Base-by-base conservation (phyloP, 441 rosid genomes). In the Codiaeum variegatum region DNA sequence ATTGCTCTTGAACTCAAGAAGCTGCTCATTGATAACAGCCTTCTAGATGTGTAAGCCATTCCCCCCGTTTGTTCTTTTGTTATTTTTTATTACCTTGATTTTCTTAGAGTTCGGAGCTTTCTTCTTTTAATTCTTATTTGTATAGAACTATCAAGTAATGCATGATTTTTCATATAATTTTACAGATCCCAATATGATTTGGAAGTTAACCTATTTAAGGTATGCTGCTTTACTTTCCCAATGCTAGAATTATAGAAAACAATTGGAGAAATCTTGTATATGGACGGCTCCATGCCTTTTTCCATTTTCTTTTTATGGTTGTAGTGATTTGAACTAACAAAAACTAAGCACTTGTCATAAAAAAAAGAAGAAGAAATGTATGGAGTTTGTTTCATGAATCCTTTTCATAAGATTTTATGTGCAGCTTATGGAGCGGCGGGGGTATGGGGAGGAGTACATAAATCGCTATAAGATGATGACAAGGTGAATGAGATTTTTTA, bases 391-490 rank as follows among this genome's bases (percentile, higher is more conserved):
- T 70, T 63, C 15, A 6, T 32, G 23, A 23, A 69, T 54, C 74
- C 60, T 74, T 75, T 70, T 79, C 32, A 76, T 71, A 42, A 19
- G 58, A 58, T 63, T 71, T 12, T 79, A 72, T 71, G 8, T 83
- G 78, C 83, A 95, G 98, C 99, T 93, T 63, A 95, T 95, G 99
- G 89, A 88, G 80, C 89, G 98, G 36, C 88, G 97, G 1, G 97
- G 97, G 13, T 95, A 88, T 73, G 98, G 97, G 52, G 90, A 95
- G 70, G 99, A 95, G 59, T 95, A 89, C 67, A 89, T 91, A 62
- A 95, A 80, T 69, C 91, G 97, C 18, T 95, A 95, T 85, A 95
- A 93, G 80, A 93, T 95, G 99, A 95, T 95, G 98, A 95, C 99
- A 19, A 91, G 95, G 98, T 93, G 71, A 83, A 62, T 46, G 47